Conservation (phyloP, 495 filamentous ascomycete genomes). For the Parachaetomium inaequale region DNA sequence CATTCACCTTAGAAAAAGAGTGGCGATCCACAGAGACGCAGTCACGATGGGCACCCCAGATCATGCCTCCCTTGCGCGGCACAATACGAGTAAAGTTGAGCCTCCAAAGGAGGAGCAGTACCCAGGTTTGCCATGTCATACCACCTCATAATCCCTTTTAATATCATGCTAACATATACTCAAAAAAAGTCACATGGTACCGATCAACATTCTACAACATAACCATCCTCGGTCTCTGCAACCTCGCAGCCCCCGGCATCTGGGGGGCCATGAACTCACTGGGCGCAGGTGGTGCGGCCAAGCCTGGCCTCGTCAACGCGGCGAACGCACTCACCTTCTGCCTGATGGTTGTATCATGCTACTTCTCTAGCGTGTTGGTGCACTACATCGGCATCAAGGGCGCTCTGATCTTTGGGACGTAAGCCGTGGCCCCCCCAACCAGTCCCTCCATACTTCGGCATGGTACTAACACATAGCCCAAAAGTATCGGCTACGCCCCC, state of each 20-base stretch:
- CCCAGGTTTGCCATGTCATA: slow-evolving; percentile 13
- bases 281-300: slow-evolving; percentile 60
- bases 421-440: too few relatives aligned
- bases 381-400: slow-evolving; percentile 61
- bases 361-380: slow-evolving; percentile 52
- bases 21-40: too few relatives aligned
- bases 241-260: slow-evolving; percentile 61
- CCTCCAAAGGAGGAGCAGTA: slow-evolving; percentile 26
- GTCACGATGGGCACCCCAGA: too few relatives aligned
- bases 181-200: slow-evolving; percentile 58
- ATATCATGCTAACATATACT: slow-evolving; percentile 1
- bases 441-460: too few relatives aligned
- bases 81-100: slow-evolving; percentile 15
- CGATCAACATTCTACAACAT: slow-evolving; percentile 62
- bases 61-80: too few relatives aligned
- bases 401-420: slow-evolving; percentile 60
- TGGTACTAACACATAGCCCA: neutral
- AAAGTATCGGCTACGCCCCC: slow-evolving; percentile 57
- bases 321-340: slow-evolving; percentile 65
- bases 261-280: slow-evolving; percentile 70
- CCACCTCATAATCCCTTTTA: neutral
- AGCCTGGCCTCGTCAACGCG: slow-evolving; percentile 64
- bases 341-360: slow-evolving; percentile 63
- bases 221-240: slow-evolving; percentile 59
- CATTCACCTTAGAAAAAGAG: too few relatives aligned